Percentiles rank a stretch among this genome's conserved stretches.
Evolutionary conservation across 2,329 filamentous ascomycete species (phyloP).

Genomic region (Diaporthe humulicola): DNA sequence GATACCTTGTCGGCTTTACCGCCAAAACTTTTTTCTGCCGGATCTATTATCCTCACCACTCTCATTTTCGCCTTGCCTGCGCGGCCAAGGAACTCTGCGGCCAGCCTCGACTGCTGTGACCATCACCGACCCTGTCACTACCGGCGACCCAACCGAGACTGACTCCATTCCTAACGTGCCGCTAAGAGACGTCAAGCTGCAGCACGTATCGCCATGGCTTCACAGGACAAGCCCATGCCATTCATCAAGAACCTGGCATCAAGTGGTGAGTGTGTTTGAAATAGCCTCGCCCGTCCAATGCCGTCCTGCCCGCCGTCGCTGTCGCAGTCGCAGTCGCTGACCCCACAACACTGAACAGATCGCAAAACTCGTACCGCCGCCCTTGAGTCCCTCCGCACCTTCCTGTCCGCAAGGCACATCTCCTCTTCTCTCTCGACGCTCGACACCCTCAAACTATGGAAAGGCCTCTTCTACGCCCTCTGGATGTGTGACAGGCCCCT

Average conservation of each 20-base stretch:
- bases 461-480: slow-evolving; percentile 91
- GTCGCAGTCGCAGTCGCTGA: slow-evolving; percentile 1
- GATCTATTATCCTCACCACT: slow-evolving; percentile 16
- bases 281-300: background rate
- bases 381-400: slow-evolving; percentile 81
- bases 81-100: no score
- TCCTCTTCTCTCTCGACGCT: slow-evolving; percentile 70
- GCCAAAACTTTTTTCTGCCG: slow-evolving; percentile 35
- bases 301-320: background rate
- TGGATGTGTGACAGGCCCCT: slow-evolving; percentile 94
- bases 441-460: slow-evolving; percentile 92
- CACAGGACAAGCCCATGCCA: slow-evolving; percentile 68
- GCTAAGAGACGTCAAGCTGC: background rate
- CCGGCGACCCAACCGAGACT: background rate
- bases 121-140: background rate
- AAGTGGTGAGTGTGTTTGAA: slow-evolving; percentile 74
- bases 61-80: background rate
- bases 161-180: background rate
- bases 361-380: slow-evolving; percentile 83
- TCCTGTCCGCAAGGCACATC: slow-evolving; percentile 73
- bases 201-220: slow-evolving; percentile 51
- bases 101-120: background rate
- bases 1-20: background rate
- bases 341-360: slow-evolving; percentile 64
- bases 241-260: slow-evolving; percentile 89